Evolutionary conservation across 2,329 filamentous ascomycete species (phyloP), one percentile per base, ranked within the genome.

Genomic region (Sclerotinia trifoliorum): DNA sequence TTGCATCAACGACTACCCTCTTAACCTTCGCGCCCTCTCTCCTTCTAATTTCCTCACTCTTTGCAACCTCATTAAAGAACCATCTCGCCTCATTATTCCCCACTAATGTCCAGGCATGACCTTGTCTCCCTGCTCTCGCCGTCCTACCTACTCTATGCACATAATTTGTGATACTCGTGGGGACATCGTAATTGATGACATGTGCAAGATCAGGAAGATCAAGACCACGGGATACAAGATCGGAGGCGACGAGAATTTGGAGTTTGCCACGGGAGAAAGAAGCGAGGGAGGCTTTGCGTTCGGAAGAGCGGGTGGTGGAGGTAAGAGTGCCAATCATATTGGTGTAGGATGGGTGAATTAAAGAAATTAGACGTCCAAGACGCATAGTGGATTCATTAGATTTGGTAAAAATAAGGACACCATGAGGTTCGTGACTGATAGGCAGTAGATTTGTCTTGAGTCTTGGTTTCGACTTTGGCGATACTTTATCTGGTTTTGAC

Each of bases 181-280:
- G 94, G 64, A 97, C 84, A 78, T 97, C 94, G 81, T 98, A 98
- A 80, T 97, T 97, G 79, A 98, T 83, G 58, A 98, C 93, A 76
- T 96, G 91, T 48, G 89, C 88, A 58, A 98, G 85, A 58, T 86
- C 85, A 0, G 88, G 86, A 17, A 97, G 84, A 78, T 98, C 94
- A 35, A 98, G 88, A 75, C 94, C 95, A 71, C 94, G 91, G 2
- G 93, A 92, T 0, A 95, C 92, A n/a, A 96, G 90, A 77, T 98
- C 94, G 0, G 95, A 96, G 0, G 94, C 93, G 57, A 98, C 89
- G 55, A 98, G 86, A 58, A 96, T 87, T 8, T 88, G 88, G 35
- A 91, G 79, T 69, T 86, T 86, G 68, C 84, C 84, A 10, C 81
- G 78, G 4, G 84, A 80, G 78, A 94, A 94, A n/a, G 85, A 84